Percentiles rank a stretch among this genome's conserved stretches.
These are phyloP conservation scores for Lolium rigidum DNA, from an alignment of 176 grass and related monocot species.

Conservation along the genomic window DNA sequence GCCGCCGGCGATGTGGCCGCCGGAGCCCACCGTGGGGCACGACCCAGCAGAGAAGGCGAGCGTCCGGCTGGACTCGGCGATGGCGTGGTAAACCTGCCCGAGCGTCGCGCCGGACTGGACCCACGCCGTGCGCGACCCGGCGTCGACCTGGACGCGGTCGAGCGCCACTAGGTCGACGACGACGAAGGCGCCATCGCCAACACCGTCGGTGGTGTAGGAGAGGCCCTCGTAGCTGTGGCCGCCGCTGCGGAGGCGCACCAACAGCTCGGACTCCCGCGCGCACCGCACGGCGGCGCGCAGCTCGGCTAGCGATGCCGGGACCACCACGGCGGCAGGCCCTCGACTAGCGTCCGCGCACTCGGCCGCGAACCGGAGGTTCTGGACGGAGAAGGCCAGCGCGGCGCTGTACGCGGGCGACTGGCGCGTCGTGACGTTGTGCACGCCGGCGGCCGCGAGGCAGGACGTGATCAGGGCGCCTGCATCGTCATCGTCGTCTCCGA, in stretches of 20 bases:
- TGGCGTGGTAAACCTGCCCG: constrained; percentile 70
- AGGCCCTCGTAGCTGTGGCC: constrained; percentile 94
- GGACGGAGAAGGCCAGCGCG: constrained; percentile 55
- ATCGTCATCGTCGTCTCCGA: not conserved
- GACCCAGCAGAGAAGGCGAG: constrained; percentile 73
- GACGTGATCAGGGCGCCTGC: not conserved
- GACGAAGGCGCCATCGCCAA: constrained; percentile 26
- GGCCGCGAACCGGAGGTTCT: constrained; percentile 76
- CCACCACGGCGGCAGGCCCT: constrained; percentile 52
- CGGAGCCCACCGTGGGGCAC: constrained; percentile 73
- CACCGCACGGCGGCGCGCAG: constrained; percentile 55
- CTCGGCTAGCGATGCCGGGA: constrained; percentile 45
- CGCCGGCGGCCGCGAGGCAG: constrained; percentile 61
- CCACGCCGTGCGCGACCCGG: constrained; percentile 46
- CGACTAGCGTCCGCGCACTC: not conserved
- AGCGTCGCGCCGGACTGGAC: constrained; percentile 72
- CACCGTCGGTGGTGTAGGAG: constrained; percentile 56
- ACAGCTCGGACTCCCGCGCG: constrained; percentile 38
- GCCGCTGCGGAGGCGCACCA: constrained; percentile 69
- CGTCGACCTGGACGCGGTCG: constrained; percentile 54
- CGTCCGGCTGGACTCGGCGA: constrained; percentile 30
- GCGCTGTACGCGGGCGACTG: constrained; percentile 29
- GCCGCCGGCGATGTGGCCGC: constrained; percentile 75
- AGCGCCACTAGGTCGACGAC: constrained; percentile 71
- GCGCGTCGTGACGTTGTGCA: constrained; percentile 62